Base-by-base conservation (phyloP, 257 asterid species). In the Schizonepeta tenuifolia region DNA sequence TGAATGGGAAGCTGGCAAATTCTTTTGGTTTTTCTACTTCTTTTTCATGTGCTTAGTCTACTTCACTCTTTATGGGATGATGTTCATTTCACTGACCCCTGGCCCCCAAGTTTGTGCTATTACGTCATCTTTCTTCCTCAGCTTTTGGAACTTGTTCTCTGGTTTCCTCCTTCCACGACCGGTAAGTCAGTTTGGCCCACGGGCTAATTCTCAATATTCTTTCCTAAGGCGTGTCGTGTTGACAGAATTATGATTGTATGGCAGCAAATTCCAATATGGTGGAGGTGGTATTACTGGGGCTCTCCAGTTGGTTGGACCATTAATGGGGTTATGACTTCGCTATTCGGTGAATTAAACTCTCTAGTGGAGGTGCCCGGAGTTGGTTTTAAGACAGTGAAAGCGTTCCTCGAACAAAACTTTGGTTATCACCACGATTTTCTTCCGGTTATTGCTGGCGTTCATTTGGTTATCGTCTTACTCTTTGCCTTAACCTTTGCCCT, bases 221-320 rank as follows among this genome's bases (percentile, higher is more conserved):
- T 50, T 50, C 56, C 21, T 50, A 18, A 17, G 0, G 11, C 2
- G 4, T n/a, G 4, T 2, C 11, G 0, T 8, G 9, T 50, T 50
- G 56, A 50, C 9, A 50, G 12, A 50, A n/a, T n/a, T 50, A n/a
- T 50, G 56, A 7, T 50, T 50, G 56, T 50, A 50, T 17, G 56
- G 46, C 84, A 84, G 90, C 75, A 70, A 74, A 79, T 85, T 4
- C 93, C 86, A 0, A 79, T 78, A 74, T 87, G 93, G 90, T 87
- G 90, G 90, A 85, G 86, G 61, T 87, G 90, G 87, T 87, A 85
- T 46, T 83, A 83, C 82, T 85, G 87, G 88, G 72, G 81, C 9
- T 83, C 86, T 3, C 90, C 93, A 0, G 72, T 81, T 1, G 88
- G 85, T 0, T 85, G 88, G 90, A 72, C 86, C 0, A 81, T 85